Evolutionary conservation across 176 grass and related monocot genomes (phyloP), one percentile per base, ranked within the genome.

Genomic region (Luzula sylvatica): DNA sequence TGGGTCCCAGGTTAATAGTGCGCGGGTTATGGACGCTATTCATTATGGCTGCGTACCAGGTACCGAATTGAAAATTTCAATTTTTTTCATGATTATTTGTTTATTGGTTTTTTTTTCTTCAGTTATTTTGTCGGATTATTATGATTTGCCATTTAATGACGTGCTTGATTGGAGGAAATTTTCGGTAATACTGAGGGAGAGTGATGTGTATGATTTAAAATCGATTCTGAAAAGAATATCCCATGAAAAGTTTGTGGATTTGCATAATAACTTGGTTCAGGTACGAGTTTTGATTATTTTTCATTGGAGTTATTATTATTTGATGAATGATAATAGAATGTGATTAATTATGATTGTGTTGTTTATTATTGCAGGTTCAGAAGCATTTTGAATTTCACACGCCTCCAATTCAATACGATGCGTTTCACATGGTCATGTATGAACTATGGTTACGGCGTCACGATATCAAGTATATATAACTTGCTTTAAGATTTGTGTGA

Each of bases 391-490:
- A 82, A 47, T 98, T 84, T 84, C 81, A 98, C 68, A 89, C 92
- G 50, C 81, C 92, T 77, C 81, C 92, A 48, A 13, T 86, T 59
- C 75, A 74, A 4, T 80, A 80, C 20, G 92, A 98, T 52, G 84
- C 81, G 65, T 98, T 98, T 52, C 92, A 90, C 70, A 98, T 90
- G 92, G 65, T 85, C 58, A 98, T 98, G 92, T 98, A 90, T 66
- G 92, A 90, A 23, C 53, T 98, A 26, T 90, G 92, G 92, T 54
- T 86, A 50, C 67, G 92, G 35, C 81, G 82, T 65, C 75, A 86
- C 90, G 81, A 90, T 42, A 90, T 98, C 52, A 98, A 85, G 66
- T 76, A 65, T 64, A 47, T n/a, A n/a, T n/a, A n/a, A n/a, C n/a
- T n/a, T n/a, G n/a, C n/a, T n/a, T n/a, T n/a, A n/a, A n/a, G n/a